Conservation (phyloP, 2,329 filamentous ascomycete species). For the Ceratocystis albifundus region DNA sequence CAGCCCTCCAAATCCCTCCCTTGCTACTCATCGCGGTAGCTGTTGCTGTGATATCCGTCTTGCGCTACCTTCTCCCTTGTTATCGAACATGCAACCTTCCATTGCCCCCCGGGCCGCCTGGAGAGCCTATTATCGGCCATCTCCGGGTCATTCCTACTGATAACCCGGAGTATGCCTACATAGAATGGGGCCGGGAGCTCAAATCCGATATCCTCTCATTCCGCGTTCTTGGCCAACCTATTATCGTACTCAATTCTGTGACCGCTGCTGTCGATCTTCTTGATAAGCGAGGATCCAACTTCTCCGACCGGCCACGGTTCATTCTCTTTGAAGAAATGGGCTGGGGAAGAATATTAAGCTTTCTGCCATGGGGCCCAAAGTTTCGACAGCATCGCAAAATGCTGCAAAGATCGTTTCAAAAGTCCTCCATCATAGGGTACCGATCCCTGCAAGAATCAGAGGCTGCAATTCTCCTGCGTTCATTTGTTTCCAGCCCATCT, state of each 20-base stretch:
- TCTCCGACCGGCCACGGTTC: conserved; percentile 37
- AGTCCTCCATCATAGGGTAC: conserved; percentile 32
- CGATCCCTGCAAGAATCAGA: conserved; percentile 34
- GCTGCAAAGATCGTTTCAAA: conserved; percentile 36
- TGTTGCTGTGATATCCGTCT: neutral
- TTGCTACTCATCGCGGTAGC: neutral
- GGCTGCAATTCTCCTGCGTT: conserved; percentile 33
- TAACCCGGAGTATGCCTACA: conserved; percentile 29
- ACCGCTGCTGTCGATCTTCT: conserved; percentile 36
- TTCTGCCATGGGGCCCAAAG: conserved; percentile 35
- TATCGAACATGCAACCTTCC: conserved; percentile 20
- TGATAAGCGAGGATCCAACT: conserved; percentile 35
- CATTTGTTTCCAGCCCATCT: conserved; percentile 29
- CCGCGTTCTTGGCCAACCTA: conserved; percentile 34
- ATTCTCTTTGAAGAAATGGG: conserved; percentile 36
- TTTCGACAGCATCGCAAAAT: conserved; percentile 36
- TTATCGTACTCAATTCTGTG: conserved; percentile 35
- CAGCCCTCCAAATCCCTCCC: neutral
- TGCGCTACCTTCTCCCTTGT: neutral
- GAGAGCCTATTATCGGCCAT: conserved; percentile 35
- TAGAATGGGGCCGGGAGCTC: conserved; percentile 38
- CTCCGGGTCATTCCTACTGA: conserved; percentile 33
- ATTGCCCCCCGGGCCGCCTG: conserved; percentile 30
- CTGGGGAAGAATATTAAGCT: conserved; percentile 34
- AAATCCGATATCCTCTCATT: conserved; percentile 37